Base-by-base conservation (phyloP, 139 green algal species). In the Chlamydomonas incerta region DNA sequence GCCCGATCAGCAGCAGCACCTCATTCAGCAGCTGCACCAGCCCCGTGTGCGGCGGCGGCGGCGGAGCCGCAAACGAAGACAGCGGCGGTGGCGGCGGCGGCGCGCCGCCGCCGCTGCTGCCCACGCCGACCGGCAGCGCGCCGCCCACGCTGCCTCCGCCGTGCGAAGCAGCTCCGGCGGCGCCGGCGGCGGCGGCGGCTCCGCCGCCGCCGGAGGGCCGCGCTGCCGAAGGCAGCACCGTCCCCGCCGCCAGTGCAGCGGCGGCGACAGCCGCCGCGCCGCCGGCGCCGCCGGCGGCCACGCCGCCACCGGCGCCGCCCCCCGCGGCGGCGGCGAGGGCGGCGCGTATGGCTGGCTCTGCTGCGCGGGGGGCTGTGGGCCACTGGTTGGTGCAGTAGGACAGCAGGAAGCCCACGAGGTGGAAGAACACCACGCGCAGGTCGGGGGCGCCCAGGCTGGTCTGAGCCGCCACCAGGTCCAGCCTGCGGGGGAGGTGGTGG, bases 381-480 rank as follows among this genome's bases (percentile, higher is more conserved):
- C 90, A 91, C 57, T 87, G 76, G 74, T 88, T 89, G 31, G 87
- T 92, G 79, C 82, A 88, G 81, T 91, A 94, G 20, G 87, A 91
- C n/a, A 94, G 81, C 13, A 95, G 80, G 81, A 92, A 92, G 69
- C 73, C 80, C 2, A 89, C 74, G 35, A 95, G 87, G 87, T 95
- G 93, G 31, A 91, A 90, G 74, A 93, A 88, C 79, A 93, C 91
- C 28, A 94, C 66, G 23, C 88, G 69, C 75, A 93, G 82, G 76
- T 92, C 83, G 37, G 80, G 60, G 31, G 76, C 72, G 20, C 87
- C 85, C 63, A 95, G 88, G 81, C 85, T 74, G 52, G 87, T 68
- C 84, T 95, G 93, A 2, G 88, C 75, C 29, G 88, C 85, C 4
- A 66, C 31, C 31, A 94, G 84, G 81, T 95, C 93, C 68, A 94